A percentile compares a stretch with the other conserved stretches of the same genome.
phyloP scores from a whole-genome alignment of 345 rosid genomes.

The Aegle marmelos region DNA sequence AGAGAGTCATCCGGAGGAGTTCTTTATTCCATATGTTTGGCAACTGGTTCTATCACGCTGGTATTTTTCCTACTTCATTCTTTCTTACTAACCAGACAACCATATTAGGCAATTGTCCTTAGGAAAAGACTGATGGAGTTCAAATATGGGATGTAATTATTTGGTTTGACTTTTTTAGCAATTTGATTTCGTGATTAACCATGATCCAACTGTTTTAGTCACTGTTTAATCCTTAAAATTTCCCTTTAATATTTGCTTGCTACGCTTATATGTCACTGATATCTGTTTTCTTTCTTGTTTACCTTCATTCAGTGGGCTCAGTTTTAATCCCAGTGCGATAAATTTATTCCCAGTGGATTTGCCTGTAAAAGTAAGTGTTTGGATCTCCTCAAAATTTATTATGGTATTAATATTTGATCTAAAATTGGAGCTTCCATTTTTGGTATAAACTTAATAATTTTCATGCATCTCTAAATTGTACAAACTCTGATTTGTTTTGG shows the following conservation, averaged over 20 bases:
- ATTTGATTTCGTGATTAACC: background rate
- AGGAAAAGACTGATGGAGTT: background rate
- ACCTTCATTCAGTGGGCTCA: conserved; percentile 53
- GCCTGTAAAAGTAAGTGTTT: conserved; percentile 53
- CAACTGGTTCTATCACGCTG: conserved; percentile 63
- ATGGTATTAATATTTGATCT: background rate
- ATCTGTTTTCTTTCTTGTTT: background rate
- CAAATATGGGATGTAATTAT: background rate
- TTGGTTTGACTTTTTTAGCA: background rate
- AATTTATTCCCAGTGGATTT: conserved; percentile 66
- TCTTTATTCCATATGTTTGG: conserved; percentile 94
- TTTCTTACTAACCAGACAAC: background rate
- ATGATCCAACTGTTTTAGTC: background rate
- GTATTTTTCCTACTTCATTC: conserved; percentile 35
- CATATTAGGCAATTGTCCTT: background rate
- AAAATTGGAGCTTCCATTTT: background rate
- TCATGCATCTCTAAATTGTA: background rate
- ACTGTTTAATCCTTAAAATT: background rate
- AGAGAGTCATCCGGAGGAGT: conserved; percentile 97
- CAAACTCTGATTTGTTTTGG: background rate
- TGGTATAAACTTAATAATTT: too few species aligned
- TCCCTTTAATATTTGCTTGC: background rate
- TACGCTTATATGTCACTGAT: background rate
- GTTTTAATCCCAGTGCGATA: conserved; percentile 65
- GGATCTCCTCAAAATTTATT: background rate